Evolutionary conservation across 176 grass and related monocot genomes (phyloP), one percentile per base, ranked within the genome.

Genomic region (Tillandsia fasciculata): DNA sequence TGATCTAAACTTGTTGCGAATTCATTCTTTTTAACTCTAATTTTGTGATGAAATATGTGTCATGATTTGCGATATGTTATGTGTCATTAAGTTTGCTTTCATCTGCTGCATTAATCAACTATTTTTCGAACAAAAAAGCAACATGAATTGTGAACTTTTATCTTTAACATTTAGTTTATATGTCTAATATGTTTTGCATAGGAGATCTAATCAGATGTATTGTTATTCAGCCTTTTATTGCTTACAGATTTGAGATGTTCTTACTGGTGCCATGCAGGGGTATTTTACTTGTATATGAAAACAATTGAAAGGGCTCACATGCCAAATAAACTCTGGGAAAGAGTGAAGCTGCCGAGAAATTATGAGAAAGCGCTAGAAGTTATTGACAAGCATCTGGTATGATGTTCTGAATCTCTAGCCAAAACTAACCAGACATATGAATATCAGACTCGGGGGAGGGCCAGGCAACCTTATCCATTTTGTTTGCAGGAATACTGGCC

Each of bases 241-340:
- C 29, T 78, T 11, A 11, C 2, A 14, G 27, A 15, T 49, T 66
- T 51, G 49, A 15, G 12, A 8, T 33, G 1, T 28, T 42, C 23
- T 3, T 13, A 67, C 10, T 12, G 20, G 50, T 17, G 47, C 6
- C 22, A 8, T 82, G 75, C 84, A 97, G 93, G 89, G 71, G 63
- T 97, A 12, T 92, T 97, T 81, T 97, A 90, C 68, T 72, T 97
- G 53, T 97, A 97, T 67, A 97, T 97, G 86, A 97, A 97, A 87
- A 97, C 93, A 64, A 91, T 88, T 52, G 93, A 97, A 90, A 86
- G 93, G 81, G 89, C 93, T 50, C 93, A 97, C 77, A 80, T 83
- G 80, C 89, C 93, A 29, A 97, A 90, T 53, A 83, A 90, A 92
- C 70, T 92, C 68, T 97, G 93, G 93, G 84, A 92, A 83, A 92